phyloP scores from a whole-genome alignment of 192 early-diverging fungal genomes.

The Backusella luteola region DNA sequence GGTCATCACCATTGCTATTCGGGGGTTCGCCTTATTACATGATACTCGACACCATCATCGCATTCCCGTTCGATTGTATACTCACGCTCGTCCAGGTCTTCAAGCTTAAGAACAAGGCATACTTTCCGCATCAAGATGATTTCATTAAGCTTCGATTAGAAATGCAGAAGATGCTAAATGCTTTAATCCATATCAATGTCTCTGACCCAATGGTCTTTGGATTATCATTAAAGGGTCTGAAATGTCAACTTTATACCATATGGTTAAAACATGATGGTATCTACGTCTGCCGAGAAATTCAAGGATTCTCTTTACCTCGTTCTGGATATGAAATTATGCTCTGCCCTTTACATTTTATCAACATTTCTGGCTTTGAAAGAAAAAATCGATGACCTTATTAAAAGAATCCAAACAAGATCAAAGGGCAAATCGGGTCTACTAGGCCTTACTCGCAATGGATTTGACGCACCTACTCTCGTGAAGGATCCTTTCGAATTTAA shows the following conservation, averaged over 20 bases:
- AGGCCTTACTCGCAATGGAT: background rate
- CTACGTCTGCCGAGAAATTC: background rate
- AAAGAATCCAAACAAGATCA: background rate
- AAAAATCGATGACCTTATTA: background rate
- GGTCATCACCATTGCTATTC: too few species aligned
- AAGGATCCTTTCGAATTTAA: background rate
- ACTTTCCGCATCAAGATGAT: conserved; percentile 4
- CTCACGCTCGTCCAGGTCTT: too few species aligned
- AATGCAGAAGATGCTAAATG: background rate
- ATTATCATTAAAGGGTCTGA: background rate
- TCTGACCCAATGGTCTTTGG: background rate
- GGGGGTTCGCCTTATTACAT: too few species aligned
- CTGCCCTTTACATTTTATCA: background rate
- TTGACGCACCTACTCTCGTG: background rate
- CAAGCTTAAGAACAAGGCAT: background rate
- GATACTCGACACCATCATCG: too few species aligned
- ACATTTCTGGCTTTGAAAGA: background rate
- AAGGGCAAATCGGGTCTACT: background rate
- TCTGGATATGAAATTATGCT: background rate
- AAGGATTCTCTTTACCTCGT: background rate
- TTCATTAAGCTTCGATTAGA: background rate
- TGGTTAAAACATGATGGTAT: background rate
- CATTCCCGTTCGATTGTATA: too few species aligned
- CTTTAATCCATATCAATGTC: background rate
- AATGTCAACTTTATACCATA: background rate